phyloP scores from a whole-genome alignment of 805 yeast species.

The Sungouiella thailandica region DNA sequence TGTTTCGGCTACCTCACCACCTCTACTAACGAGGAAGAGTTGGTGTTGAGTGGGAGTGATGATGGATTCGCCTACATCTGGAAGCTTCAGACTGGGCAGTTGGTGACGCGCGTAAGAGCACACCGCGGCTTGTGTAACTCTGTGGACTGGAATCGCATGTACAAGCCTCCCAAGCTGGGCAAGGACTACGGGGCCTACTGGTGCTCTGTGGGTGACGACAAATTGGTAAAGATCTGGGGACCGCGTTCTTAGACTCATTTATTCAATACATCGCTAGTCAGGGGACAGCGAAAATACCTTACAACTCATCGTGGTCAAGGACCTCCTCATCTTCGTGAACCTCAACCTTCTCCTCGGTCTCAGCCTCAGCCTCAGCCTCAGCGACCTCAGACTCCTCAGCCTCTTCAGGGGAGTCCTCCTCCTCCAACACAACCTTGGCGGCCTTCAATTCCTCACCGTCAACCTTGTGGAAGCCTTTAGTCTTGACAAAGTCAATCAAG shows the following conservation, averaged over 20 bases:
- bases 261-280: not conserved
- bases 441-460: slow-evolving; percentile 41
- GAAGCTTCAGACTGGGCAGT: slow-evolving; percentile 68
- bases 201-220: slow-evolving; percentile 86
- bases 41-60: slow-evolving; percentile 78
- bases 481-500: slow-evolving; percentile 66
- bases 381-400: slow-evolving; percentile 25
- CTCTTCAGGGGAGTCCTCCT: slow-evolving; percentile 25
- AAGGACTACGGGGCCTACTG: slow-evolving; percentile 46
- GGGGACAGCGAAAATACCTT: slow-evolving; percentile 12
- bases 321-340: slow-evolving; percentile 13
- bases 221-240: slow-evolving; percentile 64
- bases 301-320: slow-evolving; percentile 36
- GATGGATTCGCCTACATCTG: slow-evolving; percentile 76
- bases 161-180: slow-evolving; percentile 12
- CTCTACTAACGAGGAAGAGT: slow-evolving; percentile 45
- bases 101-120: slow-evolving; percentile 56
- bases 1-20: slow-evolving; percentile 60
- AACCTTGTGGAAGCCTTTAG: slow-evolving; percentile 56
- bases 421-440: slow-evolving; percentile 13
- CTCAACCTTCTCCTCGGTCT: slow-evolving; percentile 9
- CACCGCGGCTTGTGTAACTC: slow-evolving; percentile 68
- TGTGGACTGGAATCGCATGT: slow-evolving; percentile 62
- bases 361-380: slow-evolving; percentile 10
- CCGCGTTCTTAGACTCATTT: slow-evolving; percentile 10